Evolutionary conservation across 768 basidiomycete species (phyloP), one percentile per base, ranked within the genome.

Genomic region (Hypholoma fasciculare): DNA sequence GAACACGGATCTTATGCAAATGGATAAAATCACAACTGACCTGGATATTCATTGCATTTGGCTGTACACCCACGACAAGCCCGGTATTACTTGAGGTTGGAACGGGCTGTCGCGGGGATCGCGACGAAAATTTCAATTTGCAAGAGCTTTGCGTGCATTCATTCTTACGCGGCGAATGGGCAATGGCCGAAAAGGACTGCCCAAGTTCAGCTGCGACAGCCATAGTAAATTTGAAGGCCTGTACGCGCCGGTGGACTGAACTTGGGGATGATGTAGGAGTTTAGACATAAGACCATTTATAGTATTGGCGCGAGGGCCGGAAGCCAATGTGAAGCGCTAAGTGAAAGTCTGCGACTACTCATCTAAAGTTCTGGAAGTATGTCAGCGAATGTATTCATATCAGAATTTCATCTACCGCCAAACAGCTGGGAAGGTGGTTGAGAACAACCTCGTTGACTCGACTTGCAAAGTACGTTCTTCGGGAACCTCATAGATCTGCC

Each of bases 361-460:
- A 74, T 71, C 71, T 74, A 75, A 69, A 69, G 73, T 78, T 79
- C 76, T 78, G 75, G 77, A 78, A 78, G 71, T 71, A 71, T 75
- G 74, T 73, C 75, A 78, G 74, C 76, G 77, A 76, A 68, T 63
- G 56, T 65, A 64, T 59, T 74, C 73, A 75, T 68, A 78, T 78
- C 74, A 75, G 71, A 76, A 71, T 69, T 69, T 69, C 72, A 74
- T 73, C 69, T 71, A 69, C 61, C 72, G 74, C 78, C 77, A 76
- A 72, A 74, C 64, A 63, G 65, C 70, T 69, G 77, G 76, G 70
- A 70, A 70, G 54, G 63, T 70, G 63, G 69, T 71, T 71, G 59
- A 63, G 59, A 60, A 52, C 36, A 40, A 38, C 57, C 49, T 40
- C 56, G 56, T 52, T 61, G 56, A 63, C 44, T 63, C 57, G 64